Evolutionary conservation across 352 stramenopile species (phyloP), one percentile per base, ranked within the genome.

Genomic region (Pythium chondricola): DNA sequence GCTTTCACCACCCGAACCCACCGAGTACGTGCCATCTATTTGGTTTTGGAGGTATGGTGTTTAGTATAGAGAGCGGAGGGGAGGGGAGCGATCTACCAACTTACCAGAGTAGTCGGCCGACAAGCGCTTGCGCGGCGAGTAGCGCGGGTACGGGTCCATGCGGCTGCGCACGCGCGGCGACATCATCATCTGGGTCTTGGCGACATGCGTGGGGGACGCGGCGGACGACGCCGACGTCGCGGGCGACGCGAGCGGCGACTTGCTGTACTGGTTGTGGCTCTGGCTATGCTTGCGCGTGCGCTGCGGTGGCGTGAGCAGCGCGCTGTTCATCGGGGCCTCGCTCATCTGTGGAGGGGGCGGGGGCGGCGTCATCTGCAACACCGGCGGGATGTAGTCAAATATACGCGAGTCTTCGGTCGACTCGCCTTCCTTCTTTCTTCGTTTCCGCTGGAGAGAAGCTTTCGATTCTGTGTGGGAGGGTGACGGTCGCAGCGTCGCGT

Each of bases 1-100:
- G 39, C 65, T 74, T 21, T 71, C 61, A n/a, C 38, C 53, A 11
- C 35, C 42, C 6, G 65, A 72, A 1, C 56, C 64, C n/a, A 50
- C 61, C 1, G 61, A 71, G 48, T 62, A 65, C n/a, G 65, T 69
- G 39, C 58, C 61, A 33, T 74, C 65, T 62, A 45, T 14, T 51
- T 18, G 24, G 16, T 6, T 10, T 46, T 10, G 29, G 0, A 20
- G 32, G 31, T 8, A 10, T 40, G 22, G 21, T 40, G 41, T 18
- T 38, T 44, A 43, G 8, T 27, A 45, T n/a, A n/a, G n/a, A n/a
- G n/a, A n/a, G n/a, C n/a, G n/a, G n/a, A n/a, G n/a, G n/a, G n/a
- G n/a, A 25, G 24, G 9, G 18, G 17, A 43, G 24, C 29, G 20
- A 44, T 26, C 17, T 24, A 24, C 13, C 30, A 21, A 50, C 50